Evolutionary conservation across 2,329 filamentous ascomycete genomes (phyloP), one percentile per base, ranked within the genome.

Genomic region (Penicillium sclerotiorum): DNA sequence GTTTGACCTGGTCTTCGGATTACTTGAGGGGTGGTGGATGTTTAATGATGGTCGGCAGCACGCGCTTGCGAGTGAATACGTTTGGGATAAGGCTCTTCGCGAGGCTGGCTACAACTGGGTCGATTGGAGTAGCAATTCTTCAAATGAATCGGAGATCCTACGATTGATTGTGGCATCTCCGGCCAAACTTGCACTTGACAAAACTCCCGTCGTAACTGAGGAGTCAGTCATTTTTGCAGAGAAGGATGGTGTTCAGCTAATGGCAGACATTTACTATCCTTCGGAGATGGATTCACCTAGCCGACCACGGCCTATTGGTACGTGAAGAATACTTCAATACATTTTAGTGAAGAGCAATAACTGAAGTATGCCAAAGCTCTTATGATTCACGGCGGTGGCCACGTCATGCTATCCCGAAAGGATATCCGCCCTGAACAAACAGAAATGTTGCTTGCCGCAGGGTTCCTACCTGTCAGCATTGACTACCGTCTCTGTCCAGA

Each of bases 401-500:
- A 65, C 32, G 35, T 62, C 12, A 56, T 63, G 55, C 49, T 63
- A 11, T 54, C 58, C 30, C 50, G 64, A n/a, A 52, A 57, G 28
- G 51, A 62, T 27, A 23, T 64, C 18, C 49, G 52, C 5, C 23
- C 35, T 0, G 15, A 23, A 5, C 78, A 80, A 46, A 73, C 65
- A 0, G 43, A 58, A 5, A 49, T 62, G 1, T 65, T 80, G 0
- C 63, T 80, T 0, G 49, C 62, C 1, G 42, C 59, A 5, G 73
- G 75, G 0, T 67, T 80, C 33, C 58, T 80, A 2, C 76, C 79
- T 0, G 60, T 82, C 9, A 77, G 73, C 51, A 45, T 80, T 0
- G 79, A 81, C 56, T 78, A 81, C 52, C 64, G 77, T 0, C 69
- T 82, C 1, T 80, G 77, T 43, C 78, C 79, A 0, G 77, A 81